Percentiles rank a stretch among this genome's conserved stretches.
Evolutionary conservation across 164 flowering plant genomes (phyloP).

Genomic region (Kalanchoe fedtschenkoi): DNA sequence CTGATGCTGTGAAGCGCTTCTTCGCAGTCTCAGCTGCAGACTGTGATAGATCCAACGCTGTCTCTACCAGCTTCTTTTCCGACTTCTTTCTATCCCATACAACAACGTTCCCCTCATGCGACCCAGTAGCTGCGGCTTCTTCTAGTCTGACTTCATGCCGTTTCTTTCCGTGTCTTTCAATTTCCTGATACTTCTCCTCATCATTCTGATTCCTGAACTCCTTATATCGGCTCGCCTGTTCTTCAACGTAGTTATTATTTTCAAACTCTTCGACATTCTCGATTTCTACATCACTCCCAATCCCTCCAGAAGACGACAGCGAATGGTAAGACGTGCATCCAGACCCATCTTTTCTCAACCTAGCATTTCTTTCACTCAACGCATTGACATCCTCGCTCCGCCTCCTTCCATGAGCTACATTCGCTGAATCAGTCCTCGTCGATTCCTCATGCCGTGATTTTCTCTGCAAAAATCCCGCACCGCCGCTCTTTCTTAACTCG

Average conservation of each 20-base stretch:
- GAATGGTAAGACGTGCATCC: constrained; percentile 64
- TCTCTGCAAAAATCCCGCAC: constrained; percentile 18
- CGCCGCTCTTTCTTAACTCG: constrained; percentile 19
- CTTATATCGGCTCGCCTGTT: constrained; percentile 14
- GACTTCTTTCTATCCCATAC: constrained; percentile 37
- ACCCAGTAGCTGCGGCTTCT: constrained; percentile 8
- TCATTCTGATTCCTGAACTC: constrained; percentile 12
- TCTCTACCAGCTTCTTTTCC: constrained; percentile 39
- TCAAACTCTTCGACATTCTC: constrained; percentile 28
- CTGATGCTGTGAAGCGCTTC: constrained; percentile 13
- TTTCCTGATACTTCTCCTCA: constrained; percentile 15
- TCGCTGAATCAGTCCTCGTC: constrained; percentile 11
- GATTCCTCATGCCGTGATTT: constrained; percentile 9
- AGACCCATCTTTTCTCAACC: constrained; percentile 38
- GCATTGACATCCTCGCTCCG: constrained; percentile 7
- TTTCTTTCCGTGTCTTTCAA: constrained; percentile 11
- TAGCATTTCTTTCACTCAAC: constrained; percentile 18
- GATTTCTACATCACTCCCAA: constrained; percentile 33
- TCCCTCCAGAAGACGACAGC: constrained; percentile 35
- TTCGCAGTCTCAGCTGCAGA: constrained; percentile 14
- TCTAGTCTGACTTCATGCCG: constrained; percentile 10
- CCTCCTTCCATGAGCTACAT: constrained; percentile 18
- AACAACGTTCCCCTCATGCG: constrained; percentile 13
- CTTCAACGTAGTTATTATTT: constrained; percentile 22
- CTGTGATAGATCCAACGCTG: constrained; percentile 16